Conservation (phyloP, 768 basidiomycete genomes). For the Pisolithus albus region DNA sequence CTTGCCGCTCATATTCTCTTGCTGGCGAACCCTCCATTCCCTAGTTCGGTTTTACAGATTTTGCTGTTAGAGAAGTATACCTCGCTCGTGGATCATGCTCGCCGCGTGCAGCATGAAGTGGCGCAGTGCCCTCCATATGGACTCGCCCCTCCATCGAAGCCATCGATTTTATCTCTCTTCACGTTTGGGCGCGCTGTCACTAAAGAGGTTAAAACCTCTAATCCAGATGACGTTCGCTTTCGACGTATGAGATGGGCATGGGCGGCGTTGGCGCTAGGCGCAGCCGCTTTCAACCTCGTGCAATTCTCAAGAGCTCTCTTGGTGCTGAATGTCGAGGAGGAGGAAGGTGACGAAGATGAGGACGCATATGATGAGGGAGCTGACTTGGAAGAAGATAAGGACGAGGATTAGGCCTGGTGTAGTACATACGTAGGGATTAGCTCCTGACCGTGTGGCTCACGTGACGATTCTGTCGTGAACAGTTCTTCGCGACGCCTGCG, state of each 20-base stretch:
- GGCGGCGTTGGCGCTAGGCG: conserved; percentile 38
- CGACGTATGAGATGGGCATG: conserved; percentile 49
- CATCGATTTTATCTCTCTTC: conserved; percentile 35
- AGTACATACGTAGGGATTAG: background rate
- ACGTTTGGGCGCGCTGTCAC: conserved; percentile 18
- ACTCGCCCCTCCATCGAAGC: conserved; percentile 13
- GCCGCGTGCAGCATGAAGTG: conserved; percentile 35
- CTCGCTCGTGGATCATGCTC: conserved; percentile 50
- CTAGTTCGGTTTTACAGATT: conserved; percentile 50
- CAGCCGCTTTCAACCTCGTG: conserved; percentile 34
- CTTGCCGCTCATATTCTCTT: conserved; percentile 66
- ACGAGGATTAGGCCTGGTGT: conserved; percentile 7
- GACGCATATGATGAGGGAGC: conserved; percentile 1
- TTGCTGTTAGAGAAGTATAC: conserved; percentile 53
- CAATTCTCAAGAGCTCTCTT: conserved; percentile 1
- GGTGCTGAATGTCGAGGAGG: background rate
- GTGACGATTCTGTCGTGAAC: conserved; percentile 7
- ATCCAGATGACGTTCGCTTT: conserved; percentile 40
- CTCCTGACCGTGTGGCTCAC: background rate
- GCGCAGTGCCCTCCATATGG: conserved; percentile 23
- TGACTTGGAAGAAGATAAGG: conserved; percentile 8
- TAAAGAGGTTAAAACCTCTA: conserved; percentile 11
- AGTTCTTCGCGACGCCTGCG: no score
- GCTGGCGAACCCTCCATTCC: conserved; percentile 50
- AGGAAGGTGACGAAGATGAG: background rate